Percentiles rank a stretch among this genome's conserved stretches.
phyloP scores from a whole-genome alignment of 768 basidiomycete species.

The Pseudohyphozyma bogoriensis region DNA sequence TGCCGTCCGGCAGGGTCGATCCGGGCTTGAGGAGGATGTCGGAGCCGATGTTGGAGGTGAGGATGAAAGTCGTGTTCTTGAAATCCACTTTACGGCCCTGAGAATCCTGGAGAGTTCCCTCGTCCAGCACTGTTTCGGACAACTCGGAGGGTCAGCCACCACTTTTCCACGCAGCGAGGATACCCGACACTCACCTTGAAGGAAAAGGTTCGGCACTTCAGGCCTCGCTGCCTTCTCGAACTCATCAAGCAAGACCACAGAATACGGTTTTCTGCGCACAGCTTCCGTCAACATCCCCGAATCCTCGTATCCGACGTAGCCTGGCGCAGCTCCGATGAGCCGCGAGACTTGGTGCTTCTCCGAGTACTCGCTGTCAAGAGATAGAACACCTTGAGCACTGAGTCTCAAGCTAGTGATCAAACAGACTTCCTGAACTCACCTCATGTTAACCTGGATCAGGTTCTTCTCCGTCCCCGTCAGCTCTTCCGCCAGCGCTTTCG shows the following conservation, averaged over 20 bases:
- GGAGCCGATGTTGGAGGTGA: constrained; percentile 41
- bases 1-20: constrained; percentile 5
- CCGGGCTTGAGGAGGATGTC: constrained; percentile 34
- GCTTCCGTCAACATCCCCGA: constrained; percentile 48
- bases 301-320: constrained; percentile 68
- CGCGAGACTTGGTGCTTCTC: constrained; percentile 84
- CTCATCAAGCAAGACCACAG: constrained; percentile 24
- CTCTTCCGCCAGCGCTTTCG: constrained; percentile 76
- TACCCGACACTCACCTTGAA: constrained; percentile 31
- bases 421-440: too few species aligned
- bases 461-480: constrained; percentile 59
- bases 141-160: too few species aligned
- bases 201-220: constrained; percentile 42
- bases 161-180: too few species aligned
- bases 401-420: too few species aligned
- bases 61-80: constrained; percentile 36
- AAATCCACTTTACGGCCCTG: constrained; percentile 41
- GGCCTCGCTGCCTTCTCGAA: constrained; percentile 41
- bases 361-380: constrained; percentile 71
- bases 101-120: constrained; percentile 41
- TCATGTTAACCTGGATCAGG: constrained; percentile 61
- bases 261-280: constrained; percentile 27
- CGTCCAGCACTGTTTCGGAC: constrained; percentile 36
- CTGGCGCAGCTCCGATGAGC: constrained; percentile 80
- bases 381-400: too few species aligned